phyloP scores from a whole-genome alignment of 2,329 filamentous ascomycete species.

The Plectosphaerella sp. region DNA sequence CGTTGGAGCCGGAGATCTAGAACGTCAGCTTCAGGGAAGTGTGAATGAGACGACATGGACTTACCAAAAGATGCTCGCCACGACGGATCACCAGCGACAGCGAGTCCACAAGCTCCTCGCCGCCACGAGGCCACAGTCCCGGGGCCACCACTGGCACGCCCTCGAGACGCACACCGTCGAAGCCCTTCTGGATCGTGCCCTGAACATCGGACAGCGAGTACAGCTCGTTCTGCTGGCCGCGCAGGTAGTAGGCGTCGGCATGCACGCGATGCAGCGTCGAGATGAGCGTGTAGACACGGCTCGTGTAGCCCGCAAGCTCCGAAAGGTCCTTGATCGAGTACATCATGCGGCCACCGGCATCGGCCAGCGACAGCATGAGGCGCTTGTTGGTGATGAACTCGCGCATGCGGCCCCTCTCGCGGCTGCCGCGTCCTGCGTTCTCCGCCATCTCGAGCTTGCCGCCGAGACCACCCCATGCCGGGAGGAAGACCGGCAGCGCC shows the following conservation, averaged over 20 bases:
- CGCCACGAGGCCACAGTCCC: constrained; percentile 79
- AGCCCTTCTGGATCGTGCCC: constrained; percentile 90
- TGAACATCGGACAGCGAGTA: constrained; percentile 90
- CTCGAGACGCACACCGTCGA: constrained; percentile 89
- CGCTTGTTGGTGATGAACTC: constrained; percentile 99
- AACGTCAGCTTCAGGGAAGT: neutral
- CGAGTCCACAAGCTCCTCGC: constrained; percentile 85
- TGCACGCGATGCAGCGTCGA: constrained; percentile 92
- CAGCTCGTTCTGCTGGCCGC: constrained; percentile 67
- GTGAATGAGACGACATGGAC: constrained; percentile 12
- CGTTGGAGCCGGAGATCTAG: constrained; percentile 86
- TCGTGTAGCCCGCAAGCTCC: constrained; percentile 93
- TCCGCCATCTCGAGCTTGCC: constrained; percentile 64
- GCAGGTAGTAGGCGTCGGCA: constrained; percentile 77
- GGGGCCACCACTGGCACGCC: constrained; percentile 91
- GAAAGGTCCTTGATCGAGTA: constrained; percentile 98
- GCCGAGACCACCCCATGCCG: constrained; percentile 84
- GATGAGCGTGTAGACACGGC: constrained; percentile 91
- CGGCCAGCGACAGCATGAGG: constrained; percentile 93
- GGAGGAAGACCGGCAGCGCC: constrained; percentile 88
- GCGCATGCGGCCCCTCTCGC: constrained; percentile 87
- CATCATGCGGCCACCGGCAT: constrained; percentile 98
- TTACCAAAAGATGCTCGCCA: constrained; percentile 80
- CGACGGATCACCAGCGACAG: constrained; percentile 84
- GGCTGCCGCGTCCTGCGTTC: constrained; percentile 43